A percentile compares a stretch with the other conserved stretches of the same genome.
phyloP scores from a whole-genome alignment of 441 rosid genomes.

The Populus tomentosa region DNA sequence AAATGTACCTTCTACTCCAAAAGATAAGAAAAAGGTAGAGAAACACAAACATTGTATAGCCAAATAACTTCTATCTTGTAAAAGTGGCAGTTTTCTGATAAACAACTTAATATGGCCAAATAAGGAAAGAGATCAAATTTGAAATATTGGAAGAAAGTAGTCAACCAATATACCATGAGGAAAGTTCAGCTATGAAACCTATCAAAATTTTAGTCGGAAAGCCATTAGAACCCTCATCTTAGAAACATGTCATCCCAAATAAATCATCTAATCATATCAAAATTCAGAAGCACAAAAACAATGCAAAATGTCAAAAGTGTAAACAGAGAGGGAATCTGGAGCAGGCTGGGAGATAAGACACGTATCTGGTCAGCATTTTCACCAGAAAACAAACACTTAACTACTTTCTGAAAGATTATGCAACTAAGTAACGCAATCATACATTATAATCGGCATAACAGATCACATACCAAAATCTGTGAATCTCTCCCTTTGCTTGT shows the following conservation, averaged over 20 bases:
- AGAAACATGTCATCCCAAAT: background rate
- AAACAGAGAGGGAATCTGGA: background rate
- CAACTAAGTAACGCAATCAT: background rate
- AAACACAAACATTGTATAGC: background rate
- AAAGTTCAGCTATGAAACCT: background rate
- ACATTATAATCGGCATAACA: background rate
- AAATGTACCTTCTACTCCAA: background rate
- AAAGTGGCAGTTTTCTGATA: background rate
- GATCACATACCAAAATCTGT: conserved; percentile 53
- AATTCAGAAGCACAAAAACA: background rate
- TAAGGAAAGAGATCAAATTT: background rate
- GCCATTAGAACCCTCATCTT: background rate
- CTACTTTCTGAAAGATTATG: background rate
- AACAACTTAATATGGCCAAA: background rate
- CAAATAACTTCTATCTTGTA: background rate
- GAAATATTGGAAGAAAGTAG: too few species aligned
- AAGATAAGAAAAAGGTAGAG: background rate
- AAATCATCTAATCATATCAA: background rate
- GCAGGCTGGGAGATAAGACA: background rate
- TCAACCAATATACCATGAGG: background rate
- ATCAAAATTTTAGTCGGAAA: background rate
- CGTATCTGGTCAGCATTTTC: background rate
- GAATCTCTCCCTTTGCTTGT: conserved; percentile 54
- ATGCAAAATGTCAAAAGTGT: background rate
- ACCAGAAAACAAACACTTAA: background rate